phyloP scores from a whole-genome alignment of 805 yeast species.

The Barnettozyma wickerhamii region DNA sequence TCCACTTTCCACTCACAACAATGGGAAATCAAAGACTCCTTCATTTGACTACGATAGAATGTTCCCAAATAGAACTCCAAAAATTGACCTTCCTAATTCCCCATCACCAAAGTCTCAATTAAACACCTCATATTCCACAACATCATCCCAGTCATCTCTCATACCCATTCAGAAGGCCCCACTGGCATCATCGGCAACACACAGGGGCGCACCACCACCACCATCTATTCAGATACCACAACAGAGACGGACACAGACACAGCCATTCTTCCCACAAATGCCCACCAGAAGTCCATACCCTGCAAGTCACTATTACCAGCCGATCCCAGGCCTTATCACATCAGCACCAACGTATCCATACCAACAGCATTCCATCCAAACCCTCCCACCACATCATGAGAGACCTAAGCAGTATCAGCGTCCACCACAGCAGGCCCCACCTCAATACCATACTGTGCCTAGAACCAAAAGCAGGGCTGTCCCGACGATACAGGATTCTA shows the following conservation, averaged over 20 bases:
- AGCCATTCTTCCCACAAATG: background rate
- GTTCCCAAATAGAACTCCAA: constrained; percentile 12
- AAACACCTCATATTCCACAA: constrained; percentile 2
- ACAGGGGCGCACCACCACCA: constrained; percentile 5
- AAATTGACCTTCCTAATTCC: background rate
- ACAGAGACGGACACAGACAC: constrained; percentile 3
- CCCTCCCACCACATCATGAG: background rate
- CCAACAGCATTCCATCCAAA: constrained; percentile 4
- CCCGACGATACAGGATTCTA: constrained; percentile 35
- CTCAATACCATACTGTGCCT: constrained; percentile 7
- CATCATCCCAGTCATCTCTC: constrained; percentile 1
- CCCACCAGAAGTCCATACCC: constrained; percentile 6
- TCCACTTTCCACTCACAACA: constrained; percentile 6
- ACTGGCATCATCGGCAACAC: constrained; percentile 9
- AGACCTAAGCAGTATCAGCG: constrained; percentile 2
- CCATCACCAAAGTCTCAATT: constrained; percentile 2
- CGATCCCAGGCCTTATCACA: background rate
- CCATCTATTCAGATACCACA: constrained; percentile 5
- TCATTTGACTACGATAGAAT: constrained; percentile 14
- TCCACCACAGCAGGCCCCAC: constrained; percentile 8
- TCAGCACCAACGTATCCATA: background rate
- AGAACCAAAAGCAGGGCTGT: constrained; percentile 20
- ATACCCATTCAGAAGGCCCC: constrained; percentile 4
- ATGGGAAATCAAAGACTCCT: constrained; percentile 6
- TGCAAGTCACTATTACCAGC: constrained; percentile 4